Conservation (phyloP, 1,284 basidiomycete genomes). For the Cryptococcus sp. region DNA sequence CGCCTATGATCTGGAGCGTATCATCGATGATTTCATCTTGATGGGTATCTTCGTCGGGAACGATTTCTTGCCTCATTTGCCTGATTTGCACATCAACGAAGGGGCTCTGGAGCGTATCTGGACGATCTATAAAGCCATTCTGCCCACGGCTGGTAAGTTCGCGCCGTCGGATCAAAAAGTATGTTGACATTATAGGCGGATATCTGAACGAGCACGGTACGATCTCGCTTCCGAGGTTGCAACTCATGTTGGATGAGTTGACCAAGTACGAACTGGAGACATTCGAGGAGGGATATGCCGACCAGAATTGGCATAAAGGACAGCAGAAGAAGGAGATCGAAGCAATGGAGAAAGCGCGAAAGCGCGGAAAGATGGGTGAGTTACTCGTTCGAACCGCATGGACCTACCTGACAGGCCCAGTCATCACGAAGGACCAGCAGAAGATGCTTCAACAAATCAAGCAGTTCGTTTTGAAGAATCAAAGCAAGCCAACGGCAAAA, state of each 20-base stretch:
- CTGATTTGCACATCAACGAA: conserved; percentile 95
- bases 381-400: conserved; percentile 10
- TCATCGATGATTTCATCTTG: conserved; percentile 97
- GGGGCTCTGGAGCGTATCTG: conserved; percentile 90
- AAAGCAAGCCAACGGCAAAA: conserved; percentile 49
- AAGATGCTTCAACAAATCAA: conserved; percentile 71
- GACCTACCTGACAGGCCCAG: conserved; percentile 44
- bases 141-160: conserved; percentile 68
- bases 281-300: conserved; percentile 85
- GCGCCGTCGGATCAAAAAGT: conserved; percentile 1
- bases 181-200: conserved; percentile 58
- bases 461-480: conserved; percentile 60
- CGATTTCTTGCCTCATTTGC: conserved; percentile 93
- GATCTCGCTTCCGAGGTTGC: conserved; percentile 75
- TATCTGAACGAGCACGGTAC: conserved; percentile 88
- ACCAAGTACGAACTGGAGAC: conserved; percentile 78
- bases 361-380: conserved; percentile 43
- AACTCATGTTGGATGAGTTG: conserved; percentile 84
- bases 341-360: conserved; percentile 47
- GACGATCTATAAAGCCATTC: conserved; percentile 86
- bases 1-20: conserved; percentile 75
- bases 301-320: conserved; percentile 83
- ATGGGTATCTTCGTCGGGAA: conserved; percentile 96
- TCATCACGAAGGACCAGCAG: conserved; percentile 66
- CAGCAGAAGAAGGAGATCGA: conserved; percentile 71